Conservation (phyloP, 768 basidiomycete species). For the Xerocomus spinulosus region DNA sequence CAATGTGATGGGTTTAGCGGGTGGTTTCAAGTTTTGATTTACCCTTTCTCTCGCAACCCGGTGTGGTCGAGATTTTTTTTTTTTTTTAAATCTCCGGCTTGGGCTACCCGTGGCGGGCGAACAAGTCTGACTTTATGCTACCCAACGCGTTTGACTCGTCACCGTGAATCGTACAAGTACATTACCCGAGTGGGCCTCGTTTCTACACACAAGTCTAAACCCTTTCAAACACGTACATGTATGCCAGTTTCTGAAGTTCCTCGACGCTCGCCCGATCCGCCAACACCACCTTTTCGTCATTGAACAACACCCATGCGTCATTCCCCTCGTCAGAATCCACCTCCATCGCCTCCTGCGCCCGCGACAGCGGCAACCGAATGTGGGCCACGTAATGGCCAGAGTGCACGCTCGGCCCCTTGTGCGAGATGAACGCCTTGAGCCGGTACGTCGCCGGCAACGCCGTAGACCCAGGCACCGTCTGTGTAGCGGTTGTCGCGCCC, state of each 20-base stretch:
- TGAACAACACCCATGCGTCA: constrained; percentile 81
- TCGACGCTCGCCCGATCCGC: constrained; percentile 79
- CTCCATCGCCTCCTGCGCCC: constrained; percentile 25
- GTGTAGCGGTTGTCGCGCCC: no score
- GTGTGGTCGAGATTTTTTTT: no score
- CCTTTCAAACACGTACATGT: constrained; percentile 89
- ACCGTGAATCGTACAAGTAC: no score
- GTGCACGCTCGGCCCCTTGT: constrained; percentile 94
- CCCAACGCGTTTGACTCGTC: no score
- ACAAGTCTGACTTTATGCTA: no score
- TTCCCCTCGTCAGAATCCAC: constrained; percentile 30
- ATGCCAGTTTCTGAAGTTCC: constrained; percentile 80
- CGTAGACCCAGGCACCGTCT: constrained; percentile 43
- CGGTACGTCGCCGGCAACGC: constrained; percentile 70
- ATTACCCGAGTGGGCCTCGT: no score
- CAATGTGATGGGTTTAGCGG: constrained; percentile 58
- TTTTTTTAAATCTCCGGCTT: no score
- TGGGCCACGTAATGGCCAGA: constrained; percentile 93
- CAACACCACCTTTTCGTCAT: constrained; percentile 93
- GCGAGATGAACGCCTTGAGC: constrained; percentile 92
- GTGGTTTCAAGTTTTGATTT: constrained; percentile 42
- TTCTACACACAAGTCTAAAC: no score
- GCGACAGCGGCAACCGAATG: constrained; percentile 35
- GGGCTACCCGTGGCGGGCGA: no score
- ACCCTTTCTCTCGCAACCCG: no score